Evolutionary conservation across 2,329 filamentous ascomycete genomes (phyloP).

Genomic region (Aspergillus sp.): DNA sequence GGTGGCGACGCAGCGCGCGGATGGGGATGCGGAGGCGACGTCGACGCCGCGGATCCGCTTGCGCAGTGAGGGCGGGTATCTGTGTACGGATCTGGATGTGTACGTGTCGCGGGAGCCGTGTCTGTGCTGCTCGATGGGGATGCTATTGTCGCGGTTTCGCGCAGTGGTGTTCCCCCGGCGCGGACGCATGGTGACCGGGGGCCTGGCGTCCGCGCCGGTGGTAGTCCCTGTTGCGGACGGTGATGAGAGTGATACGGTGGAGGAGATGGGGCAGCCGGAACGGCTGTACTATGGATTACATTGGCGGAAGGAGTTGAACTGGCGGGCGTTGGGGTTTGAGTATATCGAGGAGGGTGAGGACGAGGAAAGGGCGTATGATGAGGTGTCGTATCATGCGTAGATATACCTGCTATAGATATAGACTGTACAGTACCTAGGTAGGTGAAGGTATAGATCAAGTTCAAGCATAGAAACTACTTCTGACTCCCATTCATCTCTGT

Average conservation of each 20-base stretch:
- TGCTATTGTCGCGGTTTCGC: conserved; percentile 89
- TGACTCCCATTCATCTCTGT: too few relatives aligned
- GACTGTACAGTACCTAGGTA: not conserved
- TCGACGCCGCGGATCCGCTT: conserved; percentile 56
- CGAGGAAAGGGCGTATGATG: conserved; percentile 5
- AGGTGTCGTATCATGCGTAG: conserved; percentile 21
- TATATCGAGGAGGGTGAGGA: conserved; percentile 32
- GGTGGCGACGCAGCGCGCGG: conserved; percentile 2
- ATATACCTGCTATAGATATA: not conserved
- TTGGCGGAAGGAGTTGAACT: conserved; percentile 59
- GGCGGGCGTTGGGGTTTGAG: conserved; percentile 48
- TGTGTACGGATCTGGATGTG: conserved; percentile 89
- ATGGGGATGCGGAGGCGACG: not conserved
- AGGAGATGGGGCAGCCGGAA: not conserved
- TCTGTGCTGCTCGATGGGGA: conserved; percentile 94
- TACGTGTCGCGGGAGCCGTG: conserved; percentile 96
- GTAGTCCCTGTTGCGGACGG: conserved; percentile 11
- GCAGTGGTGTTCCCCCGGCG: conserved; percentile 66
- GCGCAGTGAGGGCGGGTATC: conserved; percentile 77
- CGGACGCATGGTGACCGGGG: conserved; percentile 77
- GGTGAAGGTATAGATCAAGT: not conserved
- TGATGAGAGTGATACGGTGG: conserved; percentile 1
- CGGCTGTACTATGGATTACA: conserved; percentile 57
- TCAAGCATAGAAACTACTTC: too few relatives aligned
- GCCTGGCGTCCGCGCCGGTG: conserved; percentile 70